Percentiles rank a stretch among this genome's conserved stretches.
These are phyloP conservation scores for Blastomyces gilchristii DNA, from an alignment of 2,329 filamentous ascomycete genomes.

Conservation along the genomic window DNA sequence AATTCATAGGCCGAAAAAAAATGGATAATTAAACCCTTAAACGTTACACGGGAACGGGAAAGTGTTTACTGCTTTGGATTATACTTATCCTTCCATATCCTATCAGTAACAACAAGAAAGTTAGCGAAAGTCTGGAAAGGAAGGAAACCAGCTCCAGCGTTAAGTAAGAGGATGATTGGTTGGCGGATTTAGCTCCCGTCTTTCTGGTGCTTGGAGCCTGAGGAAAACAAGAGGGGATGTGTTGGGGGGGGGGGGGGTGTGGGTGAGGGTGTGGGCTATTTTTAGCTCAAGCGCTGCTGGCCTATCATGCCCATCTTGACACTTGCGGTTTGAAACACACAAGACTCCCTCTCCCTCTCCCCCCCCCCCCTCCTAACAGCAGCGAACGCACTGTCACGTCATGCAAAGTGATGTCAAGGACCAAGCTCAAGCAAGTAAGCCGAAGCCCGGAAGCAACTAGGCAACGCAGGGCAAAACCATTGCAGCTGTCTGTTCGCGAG, in stretches of 20 bases:
- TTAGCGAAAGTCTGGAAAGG: neutral
- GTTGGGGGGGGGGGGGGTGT: no score
- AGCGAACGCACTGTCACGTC: neutral
- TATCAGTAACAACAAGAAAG: constrained; percentile 29
- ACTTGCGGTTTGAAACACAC: neutral
- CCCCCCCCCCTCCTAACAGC: neutral
- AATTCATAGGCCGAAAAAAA: neutral
- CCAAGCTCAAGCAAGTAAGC: neutral
- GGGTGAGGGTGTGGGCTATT: neutral
- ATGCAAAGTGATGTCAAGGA: constrained; percentile 33
- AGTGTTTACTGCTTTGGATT: constrained; percentile 38
- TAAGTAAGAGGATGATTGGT: neutral
- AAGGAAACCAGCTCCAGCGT: neutral
- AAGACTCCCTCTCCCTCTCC: neutral
- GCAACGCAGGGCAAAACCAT: constrained; percentile 31
- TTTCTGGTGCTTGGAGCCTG: neutral
- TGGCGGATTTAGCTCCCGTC: neutral
- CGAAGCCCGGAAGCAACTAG: constrained; percentile 14
- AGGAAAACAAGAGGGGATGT: neutral
- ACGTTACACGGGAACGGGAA: neutral
- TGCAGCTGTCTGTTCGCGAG: neutral
- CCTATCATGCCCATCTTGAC: neutral
- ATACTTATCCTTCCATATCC: constrained; percentile 99
- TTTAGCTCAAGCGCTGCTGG: neutral
- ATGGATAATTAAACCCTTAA: neutral